Percentiles rank a stretch among this genome's conserved stretches.
Evolutionary conservation across 2,329 filamentous ascomycete species (phyloP).

Genomic region (Apiospora arundinis): DNA sequence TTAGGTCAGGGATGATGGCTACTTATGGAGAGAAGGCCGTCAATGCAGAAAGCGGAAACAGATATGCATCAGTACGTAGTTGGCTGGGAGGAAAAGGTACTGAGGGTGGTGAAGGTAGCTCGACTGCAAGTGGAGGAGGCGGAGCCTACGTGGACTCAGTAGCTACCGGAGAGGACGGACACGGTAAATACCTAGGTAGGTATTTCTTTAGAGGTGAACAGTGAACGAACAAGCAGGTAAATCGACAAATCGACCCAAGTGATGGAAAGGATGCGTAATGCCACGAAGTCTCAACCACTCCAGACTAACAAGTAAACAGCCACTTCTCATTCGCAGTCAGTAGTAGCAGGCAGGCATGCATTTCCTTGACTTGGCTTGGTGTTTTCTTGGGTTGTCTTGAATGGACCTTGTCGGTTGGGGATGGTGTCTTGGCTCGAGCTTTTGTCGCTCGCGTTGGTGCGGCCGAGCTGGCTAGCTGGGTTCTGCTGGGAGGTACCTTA

Average conservation of each 20-base stretch:
- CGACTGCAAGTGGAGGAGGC: not conserved
- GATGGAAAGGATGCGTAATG: constrained; percentile 7
- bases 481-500: too few species aligned
- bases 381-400: not conserved
- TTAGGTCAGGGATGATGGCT: constrained; percentile 14
- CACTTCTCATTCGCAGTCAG: not conserved
- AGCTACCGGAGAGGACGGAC: not conserved
- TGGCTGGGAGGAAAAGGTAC: not conserved
- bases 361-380: constrained; percentile 4
- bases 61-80: not conserved
- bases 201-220: too few species aligned
- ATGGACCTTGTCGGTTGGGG: not conserved
- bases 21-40: constrained; percentile 7
- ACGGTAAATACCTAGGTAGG: not conserved
- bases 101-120: not conserved
- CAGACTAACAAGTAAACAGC: not conserved
- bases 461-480: too few species aligned
- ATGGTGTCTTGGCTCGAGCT: constrained; percentile 1
- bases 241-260: not conserved
- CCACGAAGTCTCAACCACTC: constrained; percentile 6
- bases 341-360: not conserved
- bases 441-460: too few species aligned
- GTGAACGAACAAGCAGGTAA: not conserved
- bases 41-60: constrained; percentile 17
- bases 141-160: not conserved